These are phyloP conservation scores for Trichophyton rubrum DNA, from an alignment of 2,329 filamentous ascomycete genomes.

Conservation along the genomic window DNA sequence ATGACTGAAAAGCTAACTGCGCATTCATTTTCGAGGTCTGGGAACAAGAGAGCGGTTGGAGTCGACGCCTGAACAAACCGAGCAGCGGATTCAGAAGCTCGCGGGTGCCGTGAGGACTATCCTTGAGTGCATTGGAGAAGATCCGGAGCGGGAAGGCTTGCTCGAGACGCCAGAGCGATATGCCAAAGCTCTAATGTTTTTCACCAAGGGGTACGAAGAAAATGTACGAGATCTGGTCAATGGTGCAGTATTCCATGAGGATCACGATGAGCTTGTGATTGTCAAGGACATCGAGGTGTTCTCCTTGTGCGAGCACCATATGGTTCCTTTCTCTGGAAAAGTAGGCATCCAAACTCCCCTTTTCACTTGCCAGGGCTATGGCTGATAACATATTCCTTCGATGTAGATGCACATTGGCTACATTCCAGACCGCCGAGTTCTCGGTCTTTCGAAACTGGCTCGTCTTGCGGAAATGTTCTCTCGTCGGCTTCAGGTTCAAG, in stretches of 20 bases:
- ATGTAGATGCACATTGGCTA: conserved; percentile 95
- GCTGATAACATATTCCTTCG: conserved; percentile 7
- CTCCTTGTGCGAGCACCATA: conserved; percentile 89
- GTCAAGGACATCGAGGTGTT: conserved; percentile 96
- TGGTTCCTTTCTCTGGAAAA: conserved; percentile 94
- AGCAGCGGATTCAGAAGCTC: conserved; percentile 47
- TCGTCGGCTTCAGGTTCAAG: conserved; percentile 85
- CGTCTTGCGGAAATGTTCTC: conserved; percentile 96
- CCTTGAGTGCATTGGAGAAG: conserved; percentile 53
- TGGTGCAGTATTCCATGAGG: conserved; percentile 86
- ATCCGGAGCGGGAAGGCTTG: conserved; percentile 51
- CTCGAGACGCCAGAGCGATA: conserved; percentile 68
- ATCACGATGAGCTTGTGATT: conserved; percentile 93
- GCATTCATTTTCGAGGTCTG: conserved; percentile 22
- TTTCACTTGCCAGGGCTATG: neutral
- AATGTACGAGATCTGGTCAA: conserved; percentile 88
- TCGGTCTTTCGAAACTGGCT: conserved; percentile 89
- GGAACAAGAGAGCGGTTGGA: conserved; percentile 42
- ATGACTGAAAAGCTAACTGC: neutral
- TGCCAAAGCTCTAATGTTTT: conserved; percentile 87
- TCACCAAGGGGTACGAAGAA: conserved; percentile 94
- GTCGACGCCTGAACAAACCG: conserved; percentile 45
- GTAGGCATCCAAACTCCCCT: conserved; percentile 33
- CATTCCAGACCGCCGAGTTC: conserved; percentile 80
- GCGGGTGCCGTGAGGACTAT: conserved; percentile 51